phyloP scores from a whole-genome alignment of 306 rosid species.

The Sesbania bispinosa region DNA sequence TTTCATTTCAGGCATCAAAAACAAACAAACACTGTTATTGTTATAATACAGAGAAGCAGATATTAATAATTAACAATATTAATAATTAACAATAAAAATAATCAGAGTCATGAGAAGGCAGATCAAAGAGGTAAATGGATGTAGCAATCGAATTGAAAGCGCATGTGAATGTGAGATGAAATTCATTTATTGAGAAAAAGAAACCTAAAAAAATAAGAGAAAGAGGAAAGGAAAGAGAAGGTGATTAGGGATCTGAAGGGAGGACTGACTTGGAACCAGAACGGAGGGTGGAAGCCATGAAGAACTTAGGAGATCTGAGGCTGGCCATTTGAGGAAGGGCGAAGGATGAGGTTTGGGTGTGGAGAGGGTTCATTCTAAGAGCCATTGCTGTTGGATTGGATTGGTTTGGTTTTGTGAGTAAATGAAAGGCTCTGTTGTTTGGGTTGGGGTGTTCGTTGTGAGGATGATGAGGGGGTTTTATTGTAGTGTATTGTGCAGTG shows the following conservation, averaged over 20 bases:
- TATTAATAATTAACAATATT: too few relatives aligned
- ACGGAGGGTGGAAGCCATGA: constrained; percentile 82
- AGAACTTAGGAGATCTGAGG: constrained; percentile 78
- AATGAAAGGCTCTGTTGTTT: too few relatives aligned
- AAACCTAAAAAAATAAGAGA: not conserved
- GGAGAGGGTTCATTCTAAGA: constrained; percentile 41
- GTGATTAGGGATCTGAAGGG: not conserved
- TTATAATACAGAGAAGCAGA: too few relatives aligned
- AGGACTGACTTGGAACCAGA: constrained; percentile 60
- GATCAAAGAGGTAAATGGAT: not conserved
- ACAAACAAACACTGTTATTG: too few relatives aligned
- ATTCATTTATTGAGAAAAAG: too few relatives aligned
- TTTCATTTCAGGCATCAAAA: not conserved
- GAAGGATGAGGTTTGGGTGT: constrained; percentile 46
- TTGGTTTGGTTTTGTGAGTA: too few relatives aligned
- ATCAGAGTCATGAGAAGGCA: not conserved
- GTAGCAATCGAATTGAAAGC: not conserved
- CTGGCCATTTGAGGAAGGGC: constrained; percentile 58
- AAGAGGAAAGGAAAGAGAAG: not conserved
- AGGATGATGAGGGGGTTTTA: too few relatives aligned
- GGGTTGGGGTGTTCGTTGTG: too few relatives aligned
- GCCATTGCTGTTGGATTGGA: constrained; percentile 57
- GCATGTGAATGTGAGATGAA: not conserved
- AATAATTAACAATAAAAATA: not conserved
- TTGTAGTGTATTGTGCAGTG: too few relatives aligned